These are phyloP conservation scores for Lolium multiflorum DNA, from an alignment of 176 grass and related monocot species.

Conservation along the genomic window DNA sequence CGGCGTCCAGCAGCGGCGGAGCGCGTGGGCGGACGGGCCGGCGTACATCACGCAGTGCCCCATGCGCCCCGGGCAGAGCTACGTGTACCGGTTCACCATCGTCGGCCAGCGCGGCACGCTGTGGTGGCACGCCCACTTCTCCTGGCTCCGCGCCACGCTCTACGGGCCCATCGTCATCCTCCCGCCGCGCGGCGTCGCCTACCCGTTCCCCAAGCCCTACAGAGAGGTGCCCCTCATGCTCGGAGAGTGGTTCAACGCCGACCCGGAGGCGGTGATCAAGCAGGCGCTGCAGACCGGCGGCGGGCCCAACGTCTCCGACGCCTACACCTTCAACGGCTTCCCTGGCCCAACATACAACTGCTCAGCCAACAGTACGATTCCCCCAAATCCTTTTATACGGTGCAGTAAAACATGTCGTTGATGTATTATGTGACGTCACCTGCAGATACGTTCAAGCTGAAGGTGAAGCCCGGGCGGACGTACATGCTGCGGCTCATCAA, in stretches of 20 bases:
- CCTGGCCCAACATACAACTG: slow-evolving; percentile 71
- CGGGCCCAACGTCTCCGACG: slow-evolving; percentile 83
- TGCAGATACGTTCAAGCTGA: slow-evolving; percentile 59
- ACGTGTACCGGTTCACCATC: slow-evolving; percentile 53
- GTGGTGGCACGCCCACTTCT: slow-evolving; percentile 76
- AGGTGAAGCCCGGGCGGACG: slow-evolving; percentile 54
- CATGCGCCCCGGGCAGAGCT: slow-evolving; percentile 61
- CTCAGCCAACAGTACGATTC: slow-evolving; percentile 47
- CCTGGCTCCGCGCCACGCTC: slow-evolving; percentile 67
- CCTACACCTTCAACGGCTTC: slow-evolving; percentile 81
- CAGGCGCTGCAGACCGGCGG: slow-evolving; percentile 72
- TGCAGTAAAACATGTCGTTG: neutral
- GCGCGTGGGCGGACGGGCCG: slow-evolving; percentile 72
- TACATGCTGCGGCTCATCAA: slow-evolving; percentile 90
- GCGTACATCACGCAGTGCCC: slow-evolving; percentile 72
- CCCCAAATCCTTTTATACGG: too few relatives aligned
- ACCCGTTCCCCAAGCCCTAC: slow-evolving; percentile 64
- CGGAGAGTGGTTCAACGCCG: slow-evolving; percentile 86
- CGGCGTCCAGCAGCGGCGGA: slow-evolving; percentile 59
- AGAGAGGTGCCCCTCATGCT: slow-evolving; percentile 52
- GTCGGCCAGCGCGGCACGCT: slow-evolving; percentile 66
- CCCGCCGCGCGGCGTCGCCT: slow-evolving; percentile 48
- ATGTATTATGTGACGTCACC: neutral
- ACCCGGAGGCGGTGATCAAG: slow-evolving; percentile 71
- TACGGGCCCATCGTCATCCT: slow-evolving; percentile 64